Evolutionary conservation across 225 moss, liverwort and hornwort genomes (phyloP).

Genomic region (Climacium dendroides): DNA sequence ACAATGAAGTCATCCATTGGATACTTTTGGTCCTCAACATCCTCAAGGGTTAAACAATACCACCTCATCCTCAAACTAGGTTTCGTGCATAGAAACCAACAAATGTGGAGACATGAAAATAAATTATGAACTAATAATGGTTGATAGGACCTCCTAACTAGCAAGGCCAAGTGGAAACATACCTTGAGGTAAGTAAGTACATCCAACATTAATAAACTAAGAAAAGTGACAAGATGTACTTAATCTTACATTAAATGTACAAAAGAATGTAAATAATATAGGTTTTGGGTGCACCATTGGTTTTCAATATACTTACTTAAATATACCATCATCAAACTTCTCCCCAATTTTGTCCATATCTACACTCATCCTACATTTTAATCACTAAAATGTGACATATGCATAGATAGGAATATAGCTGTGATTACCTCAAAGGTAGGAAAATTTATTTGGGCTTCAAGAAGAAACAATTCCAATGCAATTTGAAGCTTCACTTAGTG

Average conservation of each 20-base stretch:
- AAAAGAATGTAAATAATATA: neutral
- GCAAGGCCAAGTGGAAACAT: fast-evolving
- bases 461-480: neutral
- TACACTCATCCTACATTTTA: fast-evolving
- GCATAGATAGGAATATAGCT: neutral
- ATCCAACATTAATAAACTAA: neutral
- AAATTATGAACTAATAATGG: neutral
- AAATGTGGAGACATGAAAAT: neutral
- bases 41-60: fast-evolving
- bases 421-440: neutral
- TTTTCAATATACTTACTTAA: neutral
- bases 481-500: neutral
- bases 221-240: neutral
- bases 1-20: too few relatives aligned
- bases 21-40: fast-evolving
- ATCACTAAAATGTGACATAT: neutral
- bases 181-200: fast-evolving
- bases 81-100: fast-evolving
- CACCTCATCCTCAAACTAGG: neutral
- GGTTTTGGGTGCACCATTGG: neutral
- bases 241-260: neutral
- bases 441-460: neutral
- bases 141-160: fast-evolving
- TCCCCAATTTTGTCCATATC: fast-evolving
- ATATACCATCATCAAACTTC: neutral